Evolutionary conservation across 106 monocot genomes (phyloP).

Genomic region (Allium cepa): DNA sequence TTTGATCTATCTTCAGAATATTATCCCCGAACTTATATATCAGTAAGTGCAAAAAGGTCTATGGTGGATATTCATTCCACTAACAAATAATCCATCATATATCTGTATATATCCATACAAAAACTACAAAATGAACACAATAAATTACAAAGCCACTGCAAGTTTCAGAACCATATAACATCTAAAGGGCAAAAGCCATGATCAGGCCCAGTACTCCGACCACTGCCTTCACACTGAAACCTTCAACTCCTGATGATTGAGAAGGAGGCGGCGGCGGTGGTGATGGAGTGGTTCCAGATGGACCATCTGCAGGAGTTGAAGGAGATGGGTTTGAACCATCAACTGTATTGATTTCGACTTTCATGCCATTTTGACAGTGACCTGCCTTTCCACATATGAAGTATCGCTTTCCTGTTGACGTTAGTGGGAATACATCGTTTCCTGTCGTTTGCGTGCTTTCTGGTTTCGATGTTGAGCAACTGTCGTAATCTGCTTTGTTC

Average conservation of each 20-base stretch:
- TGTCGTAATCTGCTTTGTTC: conserved; percentile 23
- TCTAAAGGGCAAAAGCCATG: neutral
- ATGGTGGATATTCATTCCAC: too few species aligned
- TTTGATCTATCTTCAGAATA: too few species aligned
- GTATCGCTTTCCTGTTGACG: conserved; percentile 21
- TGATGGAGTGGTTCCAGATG: neutral
- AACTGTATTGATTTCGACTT: conserved; percentile 23
- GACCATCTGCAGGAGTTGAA: neutral
- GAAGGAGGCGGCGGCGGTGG: neutral
- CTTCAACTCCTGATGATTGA: neutral
- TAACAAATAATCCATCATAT: too few species aligned
- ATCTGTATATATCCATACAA: too few species aligned
- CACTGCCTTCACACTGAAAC: neutral
- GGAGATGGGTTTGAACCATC: neutral
- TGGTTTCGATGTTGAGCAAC: conserved; percentile 21
- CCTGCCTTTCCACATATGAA: conserved; percentile 44
- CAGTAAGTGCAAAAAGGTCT: too few species aligned
- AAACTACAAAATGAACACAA: too few species aligned
- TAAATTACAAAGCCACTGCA: too few species aligned
- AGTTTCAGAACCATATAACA: too few species aligned
- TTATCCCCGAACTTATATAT: too few species aligned
- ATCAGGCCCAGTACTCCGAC: neutral
- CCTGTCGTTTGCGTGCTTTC: conserved; percentile 11
- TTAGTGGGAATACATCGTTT: conserved; percentile 20
- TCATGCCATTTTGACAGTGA: conserved; percentile 46